A percentile compares a stretch with the other conserved stretches of the same genome.
Conservation (phyloP, 1,284 basidiomycete genomes). For the Ceratobasidium sp. region DNA sequence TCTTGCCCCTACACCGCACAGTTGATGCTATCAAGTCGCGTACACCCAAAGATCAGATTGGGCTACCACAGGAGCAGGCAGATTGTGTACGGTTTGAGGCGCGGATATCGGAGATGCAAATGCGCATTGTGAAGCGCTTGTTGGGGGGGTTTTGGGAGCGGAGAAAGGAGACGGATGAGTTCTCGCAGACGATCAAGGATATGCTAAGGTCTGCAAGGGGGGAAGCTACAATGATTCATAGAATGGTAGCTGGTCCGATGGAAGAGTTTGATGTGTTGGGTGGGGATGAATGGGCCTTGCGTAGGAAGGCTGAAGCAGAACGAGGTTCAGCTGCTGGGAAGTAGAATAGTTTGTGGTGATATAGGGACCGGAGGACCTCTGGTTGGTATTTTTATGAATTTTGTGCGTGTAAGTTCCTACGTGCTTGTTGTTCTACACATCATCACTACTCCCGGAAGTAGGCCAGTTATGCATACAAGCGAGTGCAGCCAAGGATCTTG, state of each 20-base stretch:
- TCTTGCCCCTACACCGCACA: neutral
- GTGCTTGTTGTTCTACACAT: neutral
- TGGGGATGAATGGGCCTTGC: neutral
- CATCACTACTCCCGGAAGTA: neutral
- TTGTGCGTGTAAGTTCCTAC: neutral
- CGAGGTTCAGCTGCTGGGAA: neutral
- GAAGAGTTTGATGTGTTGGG: slow-evolving; percentile 7
- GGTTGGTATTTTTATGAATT: neutral
- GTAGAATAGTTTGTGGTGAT: neutral
- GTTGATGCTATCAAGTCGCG: slow-evolving; percentile 3
- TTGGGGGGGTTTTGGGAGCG: neutral
- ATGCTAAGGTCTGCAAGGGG: slow-evolving; percentile 16
- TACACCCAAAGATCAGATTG: slow-evolving; percentile 12
- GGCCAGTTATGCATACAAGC: neutral
- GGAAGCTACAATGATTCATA: neutral
- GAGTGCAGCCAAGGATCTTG: neutral
- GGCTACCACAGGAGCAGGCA: neutral
- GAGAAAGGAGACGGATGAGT: neutral
- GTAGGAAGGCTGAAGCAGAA: slow-evolving; percentile 3
- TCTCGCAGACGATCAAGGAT: neutral
- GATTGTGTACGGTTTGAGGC: slow-evolving; percentile 5
- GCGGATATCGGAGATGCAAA: slow-evolving; percentile 25
- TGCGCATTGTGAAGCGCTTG: neutral
- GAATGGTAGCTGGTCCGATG: slow-evolving; percentile 2
- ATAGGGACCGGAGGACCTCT: neutral